Evolutionary conservation across 2,329 filamentous ascomycete species (phyloP).

Genomic region (Sporothrix dimorphospora): DNA sequence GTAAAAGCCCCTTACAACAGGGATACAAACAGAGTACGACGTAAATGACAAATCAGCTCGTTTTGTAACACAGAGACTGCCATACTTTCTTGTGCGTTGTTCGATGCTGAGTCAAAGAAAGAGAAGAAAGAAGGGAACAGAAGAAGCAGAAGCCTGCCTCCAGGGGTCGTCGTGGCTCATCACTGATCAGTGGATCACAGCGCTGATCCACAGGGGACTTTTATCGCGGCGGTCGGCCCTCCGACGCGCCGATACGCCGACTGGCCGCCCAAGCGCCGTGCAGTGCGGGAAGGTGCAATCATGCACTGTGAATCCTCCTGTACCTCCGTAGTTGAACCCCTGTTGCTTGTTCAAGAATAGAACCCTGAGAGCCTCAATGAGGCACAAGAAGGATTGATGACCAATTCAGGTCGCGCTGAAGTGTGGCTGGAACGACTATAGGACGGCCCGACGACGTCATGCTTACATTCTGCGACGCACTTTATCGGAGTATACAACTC

Average conservation of each 20-base stretch:
- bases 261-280: background rate
- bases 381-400: background rate
- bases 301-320: background rate
- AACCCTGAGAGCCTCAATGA: background rate
- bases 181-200: background rate
- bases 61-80: background rate
- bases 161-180: background rate
- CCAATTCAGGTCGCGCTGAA: background rate
- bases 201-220: slow-evolving; percentile 9
- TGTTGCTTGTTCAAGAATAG: background rate
- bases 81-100: background rate
- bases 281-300: background rate
- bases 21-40: background rate
- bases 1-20: background rate
- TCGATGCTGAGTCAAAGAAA: background rate
- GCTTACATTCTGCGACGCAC: background rate
- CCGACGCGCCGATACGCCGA: background rate
- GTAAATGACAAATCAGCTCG: background rate
- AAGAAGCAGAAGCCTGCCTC: background rate
- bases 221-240: background rate
- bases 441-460: slow-evolving; percentile 3
- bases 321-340: background rate
- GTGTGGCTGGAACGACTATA: background rate
- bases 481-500: background rate
- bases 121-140: background rate